These are phyloP conservation scores for Hyaloperonospora brassicae DNA, from an alignment of 352 stramenopile species.

Conservation along the genomic window DNA sequence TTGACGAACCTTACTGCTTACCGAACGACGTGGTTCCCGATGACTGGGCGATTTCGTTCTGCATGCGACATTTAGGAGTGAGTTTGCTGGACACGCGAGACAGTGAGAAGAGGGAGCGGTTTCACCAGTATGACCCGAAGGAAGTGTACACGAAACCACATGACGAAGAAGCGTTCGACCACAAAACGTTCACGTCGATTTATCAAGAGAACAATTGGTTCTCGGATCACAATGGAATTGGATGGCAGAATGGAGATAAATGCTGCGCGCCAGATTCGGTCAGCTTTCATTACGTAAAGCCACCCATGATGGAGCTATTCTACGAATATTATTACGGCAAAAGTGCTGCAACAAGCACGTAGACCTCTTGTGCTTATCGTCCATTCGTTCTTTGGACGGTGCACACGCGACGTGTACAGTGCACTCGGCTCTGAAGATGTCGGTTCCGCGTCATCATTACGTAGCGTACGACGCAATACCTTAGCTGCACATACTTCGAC, in stretches of 20 bases:
- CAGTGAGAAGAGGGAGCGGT: constrained; percentile 55
- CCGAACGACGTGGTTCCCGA: constrained; percentile 63
- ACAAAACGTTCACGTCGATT: constrained; percentile 63
- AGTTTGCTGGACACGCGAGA: constrained; percentile 70
- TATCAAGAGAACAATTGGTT: constrained; percentile 87
- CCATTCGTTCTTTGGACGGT: too few species aligned
- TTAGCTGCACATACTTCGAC: too few species aligned
- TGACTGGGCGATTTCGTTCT: constrained; percentile 85
- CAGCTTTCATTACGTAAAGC: constrained; percentile 83
- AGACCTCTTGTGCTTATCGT: too few species aligned
- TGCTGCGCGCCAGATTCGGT: constrained; percentile 75
- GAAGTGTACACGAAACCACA: constrained; percentile 56
- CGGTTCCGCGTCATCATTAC: too few species aligned
- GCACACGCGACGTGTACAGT: too few species aligned
- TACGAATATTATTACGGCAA: constrained; percentile 74
- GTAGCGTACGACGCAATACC: too few species aligned
- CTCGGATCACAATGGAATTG: constrained; percentile 72
- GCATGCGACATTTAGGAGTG: constrained; percentile 67
- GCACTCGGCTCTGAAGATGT: too few species aligned
- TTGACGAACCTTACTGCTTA: constrained; percentile 71
- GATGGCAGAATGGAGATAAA: constrained; percentile 67
- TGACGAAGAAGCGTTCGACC: constrained; percentile 66
- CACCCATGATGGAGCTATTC: constrained; percentile 76
- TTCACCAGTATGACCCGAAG: constrained; percentile 80
- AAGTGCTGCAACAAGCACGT: too few species aligned